These are phyloP conservation scores for Prosopis cineraria DNA, from an alignment of 306 rosid genomes.

Conservation along the genomic window DNA sequence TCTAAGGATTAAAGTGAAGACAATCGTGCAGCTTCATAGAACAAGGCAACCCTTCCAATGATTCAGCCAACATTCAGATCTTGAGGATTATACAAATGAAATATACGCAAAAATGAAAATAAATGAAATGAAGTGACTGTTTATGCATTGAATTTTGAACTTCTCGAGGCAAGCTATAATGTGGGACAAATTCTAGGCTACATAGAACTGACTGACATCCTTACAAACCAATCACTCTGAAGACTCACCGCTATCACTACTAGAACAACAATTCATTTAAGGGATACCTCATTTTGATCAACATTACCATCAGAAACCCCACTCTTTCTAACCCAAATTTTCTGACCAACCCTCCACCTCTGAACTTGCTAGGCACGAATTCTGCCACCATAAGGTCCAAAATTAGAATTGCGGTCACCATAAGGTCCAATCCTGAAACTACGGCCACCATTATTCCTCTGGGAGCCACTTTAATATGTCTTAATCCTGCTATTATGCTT, in stretches of 20 bases:
- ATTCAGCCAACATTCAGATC: background rate
- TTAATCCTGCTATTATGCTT: background rate
- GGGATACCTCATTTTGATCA: conserved; percentile 3
- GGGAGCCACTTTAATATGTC: background rate
- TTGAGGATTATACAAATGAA: background rate
- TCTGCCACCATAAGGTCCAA: background rate
- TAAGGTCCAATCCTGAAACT: background rate
- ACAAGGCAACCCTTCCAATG: background rate
- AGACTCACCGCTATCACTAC: conserved; percentile 36
- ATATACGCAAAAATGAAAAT: background rate
- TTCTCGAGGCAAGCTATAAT: background rate
- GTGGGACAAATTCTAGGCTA: background rate
- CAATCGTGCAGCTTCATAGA: conserved; percentile 38
- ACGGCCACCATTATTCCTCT: background rate
- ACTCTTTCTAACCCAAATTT: conserved; percentile 62
- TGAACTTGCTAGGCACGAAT: background rate
- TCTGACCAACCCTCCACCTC: conserved; percentile 7
- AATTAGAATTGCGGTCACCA: background rate
- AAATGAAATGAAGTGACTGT: background rate
- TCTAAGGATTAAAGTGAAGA: conserved; percentile 58
- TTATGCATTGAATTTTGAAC: background rate
- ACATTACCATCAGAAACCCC: conserved; percentile 37
- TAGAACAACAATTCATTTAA: conserved; percentile 1
- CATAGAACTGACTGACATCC: background rate
- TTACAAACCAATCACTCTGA: background rate